Evolutionary conservation across 768 basidiomycete species (phyloP), one percentile per base, ranked within the genome.

Genomic region (Lentinula lateritia): DNA sequence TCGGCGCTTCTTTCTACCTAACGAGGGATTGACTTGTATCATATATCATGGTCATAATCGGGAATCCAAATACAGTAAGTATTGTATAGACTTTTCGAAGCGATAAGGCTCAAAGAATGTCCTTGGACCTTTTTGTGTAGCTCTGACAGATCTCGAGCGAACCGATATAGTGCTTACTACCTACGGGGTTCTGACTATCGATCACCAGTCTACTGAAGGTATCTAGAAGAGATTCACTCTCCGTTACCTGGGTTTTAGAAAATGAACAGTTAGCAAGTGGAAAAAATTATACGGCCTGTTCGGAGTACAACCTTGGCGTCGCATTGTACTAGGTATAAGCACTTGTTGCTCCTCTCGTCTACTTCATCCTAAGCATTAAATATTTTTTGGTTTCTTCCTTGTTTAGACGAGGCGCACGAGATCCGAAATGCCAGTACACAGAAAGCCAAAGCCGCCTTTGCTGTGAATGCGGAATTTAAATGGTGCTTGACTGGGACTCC

Each of bases 401-500:
- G 12, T 3, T 35, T 57, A 91, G 95, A 97, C 68, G 94, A 97
- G 68, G 95, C 95, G 0, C 95, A 97, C 70, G 91, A 89, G 66
- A 96, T 97, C 77, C 95, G 95, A 78, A 93, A 94, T 67, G 15
- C 53, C 20, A 18, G n/a, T 12, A 41, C 53, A 5, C 79, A 84
- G 56, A 87, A 80, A 39, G 90, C 88, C 0, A 90, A 93, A 69
- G 83, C 83, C 32, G 85, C 92, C 2, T 77, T 87, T 42, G 93
- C 92, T 0, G 92, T 92, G 7, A 77, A 86, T 50, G 82, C 83
- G 12, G 90, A 89, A 67, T 94, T 82, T 71, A 80, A 90, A 57
- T 97, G 95, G 95, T 92, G 89, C 71, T 74, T 95, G 60, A 95
- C 92, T 7, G 94, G 90, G 34, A 92, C 90, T n/a, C 89, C 90